Base-by-base conservation (phyloP, 176 grass and related monocot genomes). In the Avena eriantha region DNA sequence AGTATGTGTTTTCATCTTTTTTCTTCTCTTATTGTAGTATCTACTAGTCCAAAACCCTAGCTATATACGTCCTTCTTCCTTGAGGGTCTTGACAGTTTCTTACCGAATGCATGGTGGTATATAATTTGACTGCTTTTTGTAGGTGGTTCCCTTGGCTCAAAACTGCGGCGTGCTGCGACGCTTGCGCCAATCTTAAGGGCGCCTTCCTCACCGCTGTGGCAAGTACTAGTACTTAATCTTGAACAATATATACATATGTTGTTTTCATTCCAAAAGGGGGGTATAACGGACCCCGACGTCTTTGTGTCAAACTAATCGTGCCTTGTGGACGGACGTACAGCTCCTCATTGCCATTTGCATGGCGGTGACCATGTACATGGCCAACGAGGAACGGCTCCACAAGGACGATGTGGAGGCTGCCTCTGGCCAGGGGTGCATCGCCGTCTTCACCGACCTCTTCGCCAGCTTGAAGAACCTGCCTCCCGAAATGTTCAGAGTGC, bases 401-500 rank as follows among this genome's bases (percentile, higher is more conserved):
- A 87, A 57, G 65, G 46, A 4, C 18, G 1, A 7, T 79, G 2
- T 61, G 29, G 80, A 53, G 22, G 13, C 33, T 39, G 16, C 79
- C 29, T 69, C 63, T 0, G 69, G 57, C 45, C 59, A 5, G 2
- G 84, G 54, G 2, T 86, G 54, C 74, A 43, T 71, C 36, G 54
- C 84, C 0, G 56, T 24, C 9, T 90, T 90, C 80, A 4, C 2
- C 53, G 89, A 83, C 47, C 84, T 90, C 64, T 90, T 67, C 74
- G 79, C 46, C 18, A 87, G 89, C 80, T 58, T 90, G 45, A 93
- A 75, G 87, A 92, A 92, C 73, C 86, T 98, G 13, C 91, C 95
- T n/a, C 89, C 89, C 4, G 22, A 89, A 77, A 93, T 98, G 93
- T 50, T 66, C 77, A 87, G 80, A 36, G 90, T 95, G 66, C 95